Conservation (phyloP, 768 basidiomycete species). For the Pluteus cervinus region DNA sequence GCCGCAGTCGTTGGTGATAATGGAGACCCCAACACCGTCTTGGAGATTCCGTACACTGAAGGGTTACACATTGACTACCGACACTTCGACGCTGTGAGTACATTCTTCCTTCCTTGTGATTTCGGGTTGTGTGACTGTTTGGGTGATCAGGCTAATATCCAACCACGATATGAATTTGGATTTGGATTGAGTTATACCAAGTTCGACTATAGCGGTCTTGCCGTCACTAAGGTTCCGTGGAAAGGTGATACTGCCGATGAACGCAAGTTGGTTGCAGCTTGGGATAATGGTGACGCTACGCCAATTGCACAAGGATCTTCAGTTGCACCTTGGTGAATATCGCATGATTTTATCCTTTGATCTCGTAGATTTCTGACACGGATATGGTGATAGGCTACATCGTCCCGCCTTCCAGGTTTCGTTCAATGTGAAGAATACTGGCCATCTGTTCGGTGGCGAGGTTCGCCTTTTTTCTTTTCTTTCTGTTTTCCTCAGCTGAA, state of each 20-base stretch:
- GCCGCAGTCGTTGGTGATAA: constrained; percentile 38
- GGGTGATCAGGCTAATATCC: constrained; percentile 62
- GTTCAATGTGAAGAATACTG: constrained; percentile 65
- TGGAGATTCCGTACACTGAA: constrained; percentile 54
- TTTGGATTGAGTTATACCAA: constrained; percentile 84
- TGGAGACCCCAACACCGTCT: constrained; percentile 27
- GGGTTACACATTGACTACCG: constrained; percentile 71
- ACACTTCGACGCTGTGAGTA: constrained; percentile 59
- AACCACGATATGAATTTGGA: constrained; percentile 84
- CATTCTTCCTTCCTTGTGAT: too few relatives aligned
- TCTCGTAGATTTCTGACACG: too few relatives aligned
- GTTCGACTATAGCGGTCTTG: constrained; percentile 64
- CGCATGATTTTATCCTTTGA: too few relatives aligned
- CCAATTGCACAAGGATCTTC: constrained; percentile 53
- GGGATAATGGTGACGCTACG: constrained; percentile 55
- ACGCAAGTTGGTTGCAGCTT: constrained; percentile 32
- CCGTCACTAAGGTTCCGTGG: constrained; percentile 33
- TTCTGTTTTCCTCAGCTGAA: not conserved
- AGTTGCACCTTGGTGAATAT: constrained; percentile 49
- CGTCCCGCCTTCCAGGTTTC: constrained; percentile 55
- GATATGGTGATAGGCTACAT: constrained; percentile 58
- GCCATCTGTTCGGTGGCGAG: constrained; percentile 56
- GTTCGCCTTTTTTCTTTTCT: constrained; percentile 25
- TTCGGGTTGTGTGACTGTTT: too few relatives aligned
- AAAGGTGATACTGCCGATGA: constrained; percentile 30